phyloP scores from a whole-genome alignment of 2,329 filamentous ascomycete species.

The Truncatella angustata region DNA sequence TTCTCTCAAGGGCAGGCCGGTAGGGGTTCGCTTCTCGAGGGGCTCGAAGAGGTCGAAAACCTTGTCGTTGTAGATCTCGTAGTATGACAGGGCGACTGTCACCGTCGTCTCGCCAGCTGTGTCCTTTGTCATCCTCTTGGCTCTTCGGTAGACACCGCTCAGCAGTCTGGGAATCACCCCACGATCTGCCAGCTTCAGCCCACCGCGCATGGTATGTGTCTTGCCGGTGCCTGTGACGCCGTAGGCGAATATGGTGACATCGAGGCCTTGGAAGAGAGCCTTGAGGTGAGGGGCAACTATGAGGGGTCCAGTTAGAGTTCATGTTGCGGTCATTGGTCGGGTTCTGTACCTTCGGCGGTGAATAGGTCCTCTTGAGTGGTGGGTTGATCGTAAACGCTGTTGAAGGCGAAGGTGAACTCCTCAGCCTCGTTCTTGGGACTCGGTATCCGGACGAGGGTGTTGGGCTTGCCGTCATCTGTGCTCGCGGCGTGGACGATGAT shows the following conservation, averaged over 20 bases:
- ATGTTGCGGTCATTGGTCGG: background rate
- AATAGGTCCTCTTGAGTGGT: slow-evolving; percentile 86
- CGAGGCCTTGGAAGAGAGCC: slow-evolving; percentile 84
- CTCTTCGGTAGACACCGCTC: slow-evolving; percentile 80
- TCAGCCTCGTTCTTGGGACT: slow-evolving; percentile 91
- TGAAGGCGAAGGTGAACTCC: slow-evolving; percentile 93
- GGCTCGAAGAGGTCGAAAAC: slow-evolving; percentile 89
- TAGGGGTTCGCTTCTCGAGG: slow-evolving; percentile 78
- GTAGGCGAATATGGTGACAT: slow-evolving; percentile 89
- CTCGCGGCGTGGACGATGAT: slow-evolving; percentile 73
- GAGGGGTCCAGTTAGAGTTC: slow-evolving; percentile 17
- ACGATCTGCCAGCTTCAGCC: slow-evolving; percentile 79
- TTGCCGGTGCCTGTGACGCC: slow-evolving; percentile 92
- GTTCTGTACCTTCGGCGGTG: slow-evolving; percentile 73
- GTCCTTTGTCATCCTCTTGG: slow-evolving; percentile 83
- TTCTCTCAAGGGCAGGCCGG: slow-evolving; percentile 78
- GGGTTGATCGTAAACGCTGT: slow-evolving; percentile 80
- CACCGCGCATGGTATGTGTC: slow-evolving; percentile 94
- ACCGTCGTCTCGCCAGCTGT: slow-evolving; percentile 68
- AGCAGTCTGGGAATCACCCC: slow-evolving; percentile 85
- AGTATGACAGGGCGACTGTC: slow-evolving; percentile 79
- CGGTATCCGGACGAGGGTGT: slow-evolving; percentile 78
- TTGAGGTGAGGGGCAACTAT: slow-evolving; percentile 86
- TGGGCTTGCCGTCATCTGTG: slow-evolving; percentile 58
- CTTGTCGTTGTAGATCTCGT: slow-evolving; percentile 97